Base-by-base conservation (phyloP, 306 rosid genomes). In the Oemleria cerasiformis region DNA sequence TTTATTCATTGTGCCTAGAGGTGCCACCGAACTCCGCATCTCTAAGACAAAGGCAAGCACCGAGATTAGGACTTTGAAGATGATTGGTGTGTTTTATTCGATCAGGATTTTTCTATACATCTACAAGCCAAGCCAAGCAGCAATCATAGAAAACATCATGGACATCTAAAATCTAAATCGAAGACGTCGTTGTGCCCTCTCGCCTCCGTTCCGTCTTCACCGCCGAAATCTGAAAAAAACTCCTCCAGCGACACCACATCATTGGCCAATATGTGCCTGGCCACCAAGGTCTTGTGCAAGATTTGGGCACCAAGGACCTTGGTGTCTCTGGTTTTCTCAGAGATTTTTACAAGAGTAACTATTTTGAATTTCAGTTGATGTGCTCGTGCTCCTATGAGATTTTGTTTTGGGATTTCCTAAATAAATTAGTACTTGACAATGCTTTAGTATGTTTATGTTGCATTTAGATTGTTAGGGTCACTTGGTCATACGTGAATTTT, bases 261-360 rank as follows among this genome's bases (percentile, higher is more conserved):
- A 72, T 94, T 72, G 99, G 99, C 51, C 99, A 86, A 77, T n/a
- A 91, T 20, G 97, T 94, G 77, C 83, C 87, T 1, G 90, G 90
- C 68, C 79, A n/a, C n/a, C n/a, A n/a, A n/a, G n/a, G 84, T 57
- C 85, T 77, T 48, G 76, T 74, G 84, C 90, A 82, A 73, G 99
- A 94, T 65, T 66, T 58, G 82, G 84, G 77, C 60, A 17, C 79
- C 7, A 89, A 91, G 85, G 90, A 91, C 77, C 88, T 78, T 49
- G 87, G 79, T 68, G 50, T 53, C 48, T 89, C 97, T 45, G 42
- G 79, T 66, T 94, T 91, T 73, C 92, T 94, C 68, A 89, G 87
- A 71, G 84, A 85, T 59, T 94, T 94, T 73, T 94, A 94, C 75
- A 78, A 61, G 36, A 79, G 78, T 88, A 94, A 94, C 75, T 91